phyloP scores from a whole-genome alignment of 139 green algal species.

The Chlamydomonas incerta region DNA sequence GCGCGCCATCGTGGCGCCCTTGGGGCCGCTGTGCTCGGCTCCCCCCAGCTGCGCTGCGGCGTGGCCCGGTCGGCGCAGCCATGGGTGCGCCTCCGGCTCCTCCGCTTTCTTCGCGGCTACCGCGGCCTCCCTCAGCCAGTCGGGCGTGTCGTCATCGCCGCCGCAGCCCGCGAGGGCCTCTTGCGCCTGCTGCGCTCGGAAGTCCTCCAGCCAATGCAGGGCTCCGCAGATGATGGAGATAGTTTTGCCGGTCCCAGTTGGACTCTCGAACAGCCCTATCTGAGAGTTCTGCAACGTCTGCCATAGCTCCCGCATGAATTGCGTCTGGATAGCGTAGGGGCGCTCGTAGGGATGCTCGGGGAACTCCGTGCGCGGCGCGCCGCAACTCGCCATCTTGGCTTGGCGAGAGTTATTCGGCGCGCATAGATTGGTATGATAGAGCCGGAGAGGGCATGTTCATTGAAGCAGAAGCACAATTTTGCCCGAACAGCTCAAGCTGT shows the following conservation, averaged over 20 bases:
- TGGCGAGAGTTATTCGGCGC: too few relatives aligned
- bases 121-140: slow-evolving; percentile 48
- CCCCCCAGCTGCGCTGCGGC: not conserved
- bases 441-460: too few relatives aligned
- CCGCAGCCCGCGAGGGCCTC: slow-evolving; percentile 1
- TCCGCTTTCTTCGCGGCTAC: not conserved
- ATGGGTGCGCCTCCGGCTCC: slow-evolving; percentile 17
- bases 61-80: not conserved
- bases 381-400: too few relatives aligned
- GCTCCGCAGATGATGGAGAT: slow-evolving; percentile 91
- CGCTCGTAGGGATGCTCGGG: slow-evolving; percentile 81
- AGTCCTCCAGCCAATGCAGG: slow-evolving; percentile 68
- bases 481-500: too few relatives aligned
- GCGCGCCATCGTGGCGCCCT: too few relatives aligned
- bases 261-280: slow-evolving; percentile 92
- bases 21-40: not conserved
- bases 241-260: slow-evolving; percentile 96
- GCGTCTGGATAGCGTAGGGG: slow-evolving; percentile 90
- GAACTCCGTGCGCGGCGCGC: slow-evolving; percentile 51
- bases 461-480: too few relatives aligned
- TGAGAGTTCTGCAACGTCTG: slow-evolving; percentile 63
- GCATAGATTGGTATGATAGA: too few relatives aligned
- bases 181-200: not conserved
- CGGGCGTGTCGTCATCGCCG: slow-evolving; percentile 43
- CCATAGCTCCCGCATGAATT: slow-evolving; percentile 90